Evolutionary conservation across 345 rosid species (phyloP), one percentile per base, ranked within the genome.

Genomic region (Dipteronia sinensis): DNA sequence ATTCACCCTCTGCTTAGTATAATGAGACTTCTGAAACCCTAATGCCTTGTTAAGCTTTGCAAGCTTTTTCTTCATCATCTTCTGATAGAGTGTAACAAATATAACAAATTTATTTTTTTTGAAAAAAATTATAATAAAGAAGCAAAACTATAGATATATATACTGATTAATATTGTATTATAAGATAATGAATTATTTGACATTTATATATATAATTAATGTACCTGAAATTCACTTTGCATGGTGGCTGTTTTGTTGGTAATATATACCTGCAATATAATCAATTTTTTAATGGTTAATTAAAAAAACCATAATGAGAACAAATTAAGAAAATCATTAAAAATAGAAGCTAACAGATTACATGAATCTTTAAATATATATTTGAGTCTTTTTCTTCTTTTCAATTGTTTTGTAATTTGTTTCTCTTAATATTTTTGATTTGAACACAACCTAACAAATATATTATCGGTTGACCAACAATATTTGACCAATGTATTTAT

Each of bases 21-120:
- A 80, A 74, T 63, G 27, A 6, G 77, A 73, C 65, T 70, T 77
- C 17, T 78, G 85, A 76, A 83, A 67, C 38, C 87, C 85, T 86
- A 85, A 76, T 40, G 75, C 72, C 58, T 51, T 66, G 58, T 65
- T 81, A 1, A 87, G 46, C 85, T 75, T 77, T 22, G 74, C 42
- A 1, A 84, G 38, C 13, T 42, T 76, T 72, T 23, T 85, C 73
- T 38, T 79, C 15, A 73, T 53, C 72, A 77, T 62, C 73, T 65
- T 34, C 38, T 3, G 4, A 5, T 34, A 34, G 56, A 15, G 7
- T 3, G 13, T 31, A 13, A 19, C 29, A 51, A 42, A 9, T 7
- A 8, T 15, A 12, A 66, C 7, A 65, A 10, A 65, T 9, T 22
- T 19, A 46, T 10, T 12, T 20, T 66, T 15, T 66, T 17, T 0